Base-by-base conservation (phyloP, 169 alveolate genomes). In the Plasmodium berghei region DNA sequence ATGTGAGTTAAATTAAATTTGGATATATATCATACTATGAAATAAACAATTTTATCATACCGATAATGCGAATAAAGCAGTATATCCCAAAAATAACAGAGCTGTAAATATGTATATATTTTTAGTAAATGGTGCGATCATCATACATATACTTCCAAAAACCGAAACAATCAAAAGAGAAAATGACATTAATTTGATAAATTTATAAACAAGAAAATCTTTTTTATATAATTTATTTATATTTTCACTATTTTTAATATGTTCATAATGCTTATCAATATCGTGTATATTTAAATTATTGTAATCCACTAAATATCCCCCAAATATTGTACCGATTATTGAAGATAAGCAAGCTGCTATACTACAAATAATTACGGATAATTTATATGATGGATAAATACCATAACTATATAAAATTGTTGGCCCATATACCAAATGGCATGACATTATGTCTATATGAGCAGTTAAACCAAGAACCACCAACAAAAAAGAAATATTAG, bases 241-340 rank as follows among this genome's bases (percentile, higher is more conserved):
- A 58, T 63, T 77, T 24, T 77, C 61, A 63, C 64, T 63, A 52
- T 52, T 77, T n/a, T 77, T 77, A 49, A 77, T 77, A 28, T 77
- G 77, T 45, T 77, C 89, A 77, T 77, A 77, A 77, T 77, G 63
- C 45, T 63, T 77, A 45, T 77, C 89, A 2, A 77, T 69, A 9
- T 77, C 66, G 9, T 77, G 89, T 42, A 77, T 77, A 28, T 77
- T 77, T 34, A 77, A 42, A 22, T 77, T 64, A 45, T 63, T 42
- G 6, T 28, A 77, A 40, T 77, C 89, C 62, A 77, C 54, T 14
- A 77, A 46, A 59, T 40, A 77, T 1, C 89, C 89, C 5, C 89
- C 89, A 0, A 64, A 24, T 16, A 66, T 63, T 9, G 77, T 77
- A 1, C 89, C 89, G 16, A 77, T 14, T 8, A 77, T 77, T 10